Evolutionary conservation across 2,329 filamentous ascomycete species (phyloP).

Genomic region (Ascochyta clinopodiicola): DNA sequence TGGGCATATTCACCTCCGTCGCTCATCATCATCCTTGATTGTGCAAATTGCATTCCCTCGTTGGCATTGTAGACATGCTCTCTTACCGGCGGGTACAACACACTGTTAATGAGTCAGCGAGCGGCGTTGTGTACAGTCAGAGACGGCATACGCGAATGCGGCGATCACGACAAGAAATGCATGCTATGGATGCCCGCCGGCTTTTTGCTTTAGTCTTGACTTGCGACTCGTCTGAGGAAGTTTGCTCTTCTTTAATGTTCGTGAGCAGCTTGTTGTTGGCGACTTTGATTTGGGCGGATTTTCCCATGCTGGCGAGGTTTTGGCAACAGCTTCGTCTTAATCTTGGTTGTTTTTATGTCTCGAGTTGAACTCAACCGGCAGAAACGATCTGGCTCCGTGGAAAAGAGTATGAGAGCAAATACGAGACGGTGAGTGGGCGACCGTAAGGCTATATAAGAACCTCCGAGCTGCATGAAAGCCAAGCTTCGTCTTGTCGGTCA

Average conservation of each 20-base stretch:
- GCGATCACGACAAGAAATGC: slow-evolving; percentile 59
- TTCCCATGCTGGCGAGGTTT: neutral
- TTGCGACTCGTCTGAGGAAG: slow-evolving; percentile 12
- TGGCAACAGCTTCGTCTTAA: neutral
- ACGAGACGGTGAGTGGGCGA: neutral
- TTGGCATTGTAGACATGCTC: slow-evolving; percentile 61
- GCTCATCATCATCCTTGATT: slow-evolving; percentile 65
- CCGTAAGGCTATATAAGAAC: slow-evolving; percentile 6
- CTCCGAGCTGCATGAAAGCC: slow-evolving; percentile 7
- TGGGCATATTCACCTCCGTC: slow-evolving; percentile 54
- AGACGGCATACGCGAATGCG: slow-evolving; percentile 48
- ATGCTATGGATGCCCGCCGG: slow-evolving; percentile 60
- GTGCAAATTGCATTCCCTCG: slow-evolving; percentile 59
- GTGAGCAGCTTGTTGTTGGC: neutral
- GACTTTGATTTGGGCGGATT: neutral
- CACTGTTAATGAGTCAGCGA: slow-evolving; percentile 50
- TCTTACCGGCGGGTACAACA: slow-evolving; percentile 61
- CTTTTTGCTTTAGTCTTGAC: slow-evolving; percentile 35
- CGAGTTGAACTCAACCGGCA: too few species aligned
- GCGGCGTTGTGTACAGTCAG: slow-evolving; percentile 12
- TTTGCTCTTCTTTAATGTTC: slow-evolving; percentile 10
- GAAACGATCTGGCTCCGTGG: neutral
- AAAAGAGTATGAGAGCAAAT: neutral
- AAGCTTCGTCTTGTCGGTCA: slow-evolving; percentile 9
- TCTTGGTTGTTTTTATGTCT: neutral